These are phyloP conservation scores for Arctostaphylos glauca DNA, from an alignment of 148 eudicot genomes.

Conservation along the genomic window DNA sequence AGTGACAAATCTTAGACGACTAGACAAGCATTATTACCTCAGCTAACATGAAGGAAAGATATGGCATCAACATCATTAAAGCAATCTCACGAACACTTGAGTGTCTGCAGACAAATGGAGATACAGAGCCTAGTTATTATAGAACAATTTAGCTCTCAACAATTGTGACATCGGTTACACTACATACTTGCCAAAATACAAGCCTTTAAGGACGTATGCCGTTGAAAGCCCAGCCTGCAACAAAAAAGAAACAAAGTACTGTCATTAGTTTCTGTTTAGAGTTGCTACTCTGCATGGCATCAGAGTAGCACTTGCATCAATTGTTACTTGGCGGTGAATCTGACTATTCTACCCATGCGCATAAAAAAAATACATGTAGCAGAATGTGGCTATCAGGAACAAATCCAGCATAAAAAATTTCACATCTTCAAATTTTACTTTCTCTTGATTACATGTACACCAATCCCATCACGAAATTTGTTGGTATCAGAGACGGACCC, in stretches of 20 bases:
- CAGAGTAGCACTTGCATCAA: background rate
- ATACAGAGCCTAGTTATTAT: background rate
- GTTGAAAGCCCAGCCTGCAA: slow-evolving; percentile 79
- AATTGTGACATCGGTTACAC: background rate
- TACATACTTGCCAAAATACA: slow-evolving; percentile 77
- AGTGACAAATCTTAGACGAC: background rate
- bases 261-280: background rate
- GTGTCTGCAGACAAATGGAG: slow-evolving; percentile 50
- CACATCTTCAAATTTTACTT: background rate
- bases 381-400: background rate
- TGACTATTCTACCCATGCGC: background rate
- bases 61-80: slow-evolving; percentile 82
- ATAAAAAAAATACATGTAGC: background rate
- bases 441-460: background rate
- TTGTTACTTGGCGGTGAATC: background rate
- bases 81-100: slow-evolving; percentile 91
- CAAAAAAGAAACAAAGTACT: background rate
- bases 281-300: background rate
- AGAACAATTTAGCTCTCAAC: background rate
- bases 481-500: background rate
- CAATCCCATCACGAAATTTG: background rate
- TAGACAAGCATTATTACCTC: slow-evolving; percentile 56
- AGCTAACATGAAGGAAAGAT: slow-evolving; percentile 88
- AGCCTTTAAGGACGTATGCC: slow-evolving; percentile 68
- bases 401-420: background rate